phyloP scores from a whole-genome alignment of 2,329 filamentous ascomycete genomes.

The Ceratocystis lukuohia region DNA sequence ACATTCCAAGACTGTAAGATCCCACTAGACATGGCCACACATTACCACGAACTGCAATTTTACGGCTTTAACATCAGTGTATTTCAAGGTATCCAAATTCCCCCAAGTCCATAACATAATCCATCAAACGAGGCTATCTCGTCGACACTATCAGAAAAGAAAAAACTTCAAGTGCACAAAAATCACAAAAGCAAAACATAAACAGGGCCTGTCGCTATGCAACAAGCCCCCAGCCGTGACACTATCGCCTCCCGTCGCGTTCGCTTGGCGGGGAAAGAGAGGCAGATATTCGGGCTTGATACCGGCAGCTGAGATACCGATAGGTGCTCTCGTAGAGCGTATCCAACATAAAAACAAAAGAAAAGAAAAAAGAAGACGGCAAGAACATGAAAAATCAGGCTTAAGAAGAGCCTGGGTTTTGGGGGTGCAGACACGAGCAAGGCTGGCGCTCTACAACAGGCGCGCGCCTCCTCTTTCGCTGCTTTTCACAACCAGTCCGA shows the following conservation, averaged over 20 bases:
- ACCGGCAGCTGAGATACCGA: slow-evolving; percentile 9
- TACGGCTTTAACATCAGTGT: background rate
- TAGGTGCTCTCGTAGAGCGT: slow-evolving; percentile 7
- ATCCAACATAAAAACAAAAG: slow-evolving; percentile 1
- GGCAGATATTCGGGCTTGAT: background rate
- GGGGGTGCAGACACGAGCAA: no score
- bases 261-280: background rate
- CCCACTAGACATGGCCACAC: background rate
- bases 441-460: no score
- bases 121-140: background rate
- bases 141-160: background rate
- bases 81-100: slow-evolving; percentile 4
- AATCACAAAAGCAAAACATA: background rate
- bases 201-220: slow-evolving; percentile 1
- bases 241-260: background rate
- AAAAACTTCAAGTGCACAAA: background rate
- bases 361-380: background rate
- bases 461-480: background rate
- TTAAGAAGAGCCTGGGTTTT: background rate
- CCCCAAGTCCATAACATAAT: background rate
- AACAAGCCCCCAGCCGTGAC: slow-evolving; percentile 6
- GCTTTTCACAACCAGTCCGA: background rate
- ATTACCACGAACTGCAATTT: background rate
- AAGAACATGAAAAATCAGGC: background rate
- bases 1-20: no score